Evolutionary conservation across 192 early-diverging fungal genomes (phyloP).

Genomic region (Gamsiella multidivaricata): DNA sequence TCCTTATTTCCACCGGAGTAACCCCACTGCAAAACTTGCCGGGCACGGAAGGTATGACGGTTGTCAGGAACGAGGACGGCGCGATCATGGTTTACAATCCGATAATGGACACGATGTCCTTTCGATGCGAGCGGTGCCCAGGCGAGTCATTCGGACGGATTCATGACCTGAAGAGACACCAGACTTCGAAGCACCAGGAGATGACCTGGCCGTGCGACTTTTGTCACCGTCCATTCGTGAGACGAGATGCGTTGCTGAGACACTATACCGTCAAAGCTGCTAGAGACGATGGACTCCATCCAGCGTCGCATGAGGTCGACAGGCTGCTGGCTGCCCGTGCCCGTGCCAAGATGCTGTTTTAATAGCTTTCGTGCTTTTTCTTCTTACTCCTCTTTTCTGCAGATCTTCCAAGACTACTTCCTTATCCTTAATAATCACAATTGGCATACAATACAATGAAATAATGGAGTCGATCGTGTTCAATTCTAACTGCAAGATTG

Average conservation of each 20-base stretch:
- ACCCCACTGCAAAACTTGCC: conserved; percentile 3
- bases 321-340: conserved; percentile 37
- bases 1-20: too few relatives aligned
- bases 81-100: conserved; percentile 50
- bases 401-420: too few relatives aligned
- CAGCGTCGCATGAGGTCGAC: conserved; percentile 44
- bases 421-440: too few relatives aligned
- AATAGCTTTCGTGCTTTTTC: not conserved
- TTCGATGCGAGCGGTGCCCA: conserved; percentile 44
- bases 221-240: conserved; percentile 50
- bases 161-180: conserved; percentile 48
- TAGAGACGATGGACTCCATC: conserved; percentile 48
- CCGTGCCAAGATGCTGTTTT: conserved; percentile 46
- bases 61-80: conserved; percentile 27
- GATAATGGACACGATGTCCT: conserved; percentile 25
- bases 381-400: not conserved
- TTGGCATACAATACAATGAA: too few relatives aligned
- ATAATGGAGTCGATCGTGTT: too few relatives aligned
- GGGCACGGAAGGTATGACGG: conserved; percentile 33
- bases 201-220: conserved; percentile 55
- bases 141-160: conserved; percentile 45
- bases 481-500: too few relatives aligned
- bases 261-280: conserved; percentile 53
- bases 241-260: conserved; percentile 37
- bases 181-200: conserved; percentile 49